Evolutionary conservation across 2,329 filamentous ascomycete species (phyloP), one percentile per base, ranked within the genome.

Genomic region (Neofusicoccum ribis): DNA sequence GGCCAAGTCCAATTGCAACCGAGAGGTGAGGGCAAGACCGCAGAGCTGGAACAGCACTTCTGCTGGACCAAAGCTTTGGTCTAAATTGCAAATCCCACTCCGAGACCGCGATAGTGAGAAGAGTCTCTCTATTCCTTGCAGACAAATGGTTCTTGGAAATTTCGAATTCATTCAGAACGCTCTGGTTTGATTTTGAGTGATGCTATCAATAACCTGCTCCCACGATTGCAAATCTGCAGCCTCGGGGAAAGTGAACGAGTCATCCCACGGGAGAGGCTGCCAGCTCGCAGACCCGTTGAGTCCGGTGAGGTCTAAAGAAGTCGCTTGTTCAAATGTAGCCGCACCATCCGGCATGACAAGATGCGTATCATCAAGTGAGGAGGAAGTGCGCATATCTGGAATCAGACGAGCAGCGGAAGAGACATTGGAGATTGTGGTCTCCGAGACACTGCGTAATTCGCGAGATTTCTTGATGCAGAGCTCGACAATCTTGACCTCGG

Each of bases 401-500:
- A 23, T 12, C 17, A 20, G 46, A 9, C 17, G 17, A 11, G 11
- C 23, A 47, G 63, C 58, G 17, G 34, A 34, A 15, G 61, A 41
- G 9, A 44, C 12, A 6, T 46, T 27, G 37, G 41, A 9, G 37
- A 49, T 11, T n/a, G 58, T 17, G 31, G 58, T 12, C 4, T 56
- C 52, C 14, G 58, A 31, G 3, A 58, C 5, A n/a, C 49, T 37
- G 14, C 69, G 69, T 17, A 69, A 62, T 23, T 70, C 65, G 7
- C 41, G 68, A 6, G 66, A 63, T 54, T 71, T 70, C 44, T 71
- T 70, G 54, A 80, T 77, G 67, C 78, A 81, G 8, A 81, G 69
- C 69, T 81, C 79, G 39, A 80, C 73, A 0, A 81, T 76, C 64
- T 79, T 79, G 14, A 81, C 75, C 68, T 80, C 79, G 0, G 77